Evolutionary conservation across 805 yeast genomes (phyloP).

Genomic region (Barnettozyma pratensis): DNA sequence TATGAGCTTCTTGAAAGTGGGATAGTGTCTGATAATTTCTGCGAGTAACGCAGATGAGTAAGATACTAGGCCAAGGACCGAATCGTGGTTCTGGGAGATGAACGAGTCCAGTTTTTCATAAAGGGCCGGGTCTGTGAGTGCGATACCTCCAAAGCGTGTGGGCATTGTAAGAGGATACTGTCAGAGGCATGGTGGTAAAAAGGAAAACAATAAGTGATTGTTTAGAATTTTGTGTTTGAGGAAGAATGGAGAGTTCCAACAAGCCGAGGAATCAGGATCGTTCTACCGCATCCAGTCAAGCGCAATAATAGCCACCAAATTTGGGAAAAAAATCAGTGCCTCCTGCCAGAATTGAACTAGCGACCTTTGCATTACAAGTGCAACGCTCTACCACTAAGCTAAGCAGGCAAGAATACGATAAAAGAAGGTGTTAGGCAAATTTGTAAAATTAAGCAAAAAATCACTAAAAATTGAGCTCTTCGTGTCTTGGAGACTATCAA

Average conservation of each 20-base stretch:
- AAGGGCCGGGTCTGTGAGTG: conserved; percentile 2
- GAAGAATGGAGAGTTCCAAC: no score
- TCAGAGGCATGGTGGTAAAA: no score
- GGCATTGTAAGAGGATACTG: no score
- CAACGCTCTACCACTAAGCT: conserved; percentile 99
- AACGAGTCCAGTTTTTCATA: conserved; percentile 8
- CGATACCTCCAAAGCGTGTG: neutral
- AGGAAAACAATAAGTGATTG: no score
- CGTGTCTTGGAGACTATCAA: no score
- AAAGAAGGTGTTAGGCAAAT: no score
- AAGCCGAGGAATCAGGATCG: no score
- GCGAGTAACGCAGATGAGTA: conserved; percentile 10
- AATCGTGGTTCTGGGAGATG: conserved; percentile 7
- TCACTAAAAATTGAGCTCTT: no score
- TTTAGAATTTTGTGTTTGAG: no score
- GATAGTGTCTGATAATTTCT: conserved; percentile 10
- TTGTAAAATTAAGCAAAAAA: no score
- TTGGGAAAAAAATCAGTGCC: conserved; percentile 38
- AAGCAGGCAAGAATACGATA: conserved; percentile 56
- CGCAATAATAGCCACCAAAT: neutral
- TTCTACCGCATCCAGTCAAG: no score
- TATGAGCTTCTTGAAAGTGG: conserved; percentile 6
- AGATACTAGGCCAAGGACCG: conserved; percentile 9
- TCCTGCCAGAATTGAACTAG: conserved; percentile 88
- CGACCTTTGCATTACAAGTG: conserved; percentile 99